Evolutionary conservation across 2,329 filamentous ascomycete genomes (phyloP).

Genomic region (Phaeosphaeria sp.): DNA sequence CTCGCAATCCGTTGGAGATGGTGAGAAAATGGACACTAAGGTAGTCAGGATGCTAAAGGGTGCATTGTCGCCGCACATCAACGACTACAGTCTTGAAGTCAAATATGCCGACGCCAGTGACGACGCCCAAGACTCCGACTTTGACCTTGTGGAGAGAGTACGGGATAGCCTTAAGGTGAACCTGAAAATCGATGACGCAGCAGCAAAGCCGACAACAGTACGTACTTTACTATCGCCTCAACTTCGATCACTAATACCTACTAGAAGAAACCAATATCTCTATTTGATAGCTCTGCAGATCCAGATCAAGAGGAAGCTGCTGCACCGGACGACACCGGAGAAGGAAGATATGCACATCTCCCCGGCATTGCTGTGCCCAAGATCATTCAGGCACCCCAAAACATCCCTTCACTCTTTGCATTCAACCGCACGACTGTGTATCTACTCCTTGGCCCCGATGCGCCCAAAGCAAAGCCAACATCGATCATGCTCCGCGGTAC

Average conservation of each 20-base stretch:
- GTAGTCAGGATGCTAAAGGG: constrained; percentile 78
- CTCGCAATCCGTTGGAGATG: constrained; percentile 65
- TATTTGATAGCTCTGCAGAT: constrained; percentile 62
- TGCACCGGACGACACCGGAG: constrained; percentile 31
- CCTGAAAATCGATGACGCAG: constrained; percentile 27
- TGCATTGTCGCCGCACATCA: constrained; percentile 69
- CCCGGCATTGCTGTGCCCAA: constrained; percentile 61
- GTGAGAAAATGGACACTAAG: constrained; percentile 72
- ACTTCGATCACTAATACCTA: constrained; percentile 12
- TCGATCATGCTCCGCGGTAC: constrained; percentile 66
- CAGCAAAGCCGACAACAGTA: constrained; percentile 8
- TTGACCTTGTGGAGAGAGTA: constrained; percentile 67
- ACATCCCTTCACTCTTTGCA: constrained; percentile 69
- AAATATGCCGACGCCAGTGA: constrained; percentile 55
- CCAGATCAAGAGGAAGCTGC: constrained; percentile 49
- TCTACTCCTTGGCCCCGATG: constrained; percentile 65
- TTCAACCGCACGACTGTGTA: constrained; percentile 72
- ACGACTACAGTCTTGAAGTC: constrained; percentile 68
- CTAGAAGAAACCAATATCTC: constrained; percentile 59
- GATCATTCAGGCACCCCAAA: constrained; percentile 68
- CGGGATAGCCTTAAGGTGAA: constrained; percentile 57
- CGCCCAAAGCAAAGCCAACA: constrained; percentile 55
- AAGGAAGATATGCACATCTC: constrained; percentile 57
- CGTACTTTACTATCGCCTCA: not conserved
- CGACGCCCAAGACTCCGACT: constrained; percentile 55